Base-by-base conservation (phyloP, 495 filamentous ascomycete species). In the Penicillium turbatum region DNA sequence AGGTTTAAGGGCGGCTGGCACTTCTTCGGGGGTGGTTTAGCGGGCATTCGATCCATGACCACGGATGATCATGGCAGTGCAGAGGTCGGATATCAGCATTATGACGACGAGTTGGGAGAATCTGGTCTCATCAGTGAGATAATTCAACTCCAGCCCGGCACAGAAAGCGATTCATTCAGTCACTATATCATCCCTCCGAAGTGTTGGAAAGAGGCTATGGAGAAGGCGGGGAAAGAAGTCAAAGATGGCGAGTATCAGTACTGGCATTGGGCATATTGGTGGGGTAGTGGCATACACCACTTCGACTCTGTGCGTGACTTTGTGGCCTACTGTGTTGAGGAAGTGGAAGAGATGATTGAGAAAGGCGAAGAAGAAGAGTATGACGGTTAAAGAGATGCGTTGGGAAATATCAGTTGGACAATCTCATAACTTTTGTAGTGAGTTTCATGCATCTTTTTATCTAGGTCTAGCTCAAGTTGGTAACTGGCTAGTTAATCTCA, bases 191-290 rank as follows among this genome's bases (percentile, higher is more conserved):
- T 35, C 13, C 30, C 9, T 1, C 17, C 31, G 4, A 35, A 4
- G 8, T 17, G 2, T 15, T 47, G 44, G 44, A 35, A 35, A 13
- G 29, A 35, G 12, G 44, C 17, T 6, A 42, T 6, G 40, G 13
- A 15, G 13, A 12, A 11, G 13, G 6, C 40, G 3, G 40, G 40
- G 27, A 19, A 34, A 35, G 30, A 36, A 13, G 15, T 9, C 4
- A 34, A 47, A 36, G 44, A 47, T 15, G 32, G 32, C 17, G 32
- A 35, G 12, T 47, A 47, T 35, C 6, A 35, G 10, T 47, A 47
- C 44, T 47, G 31, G 44, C 17, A 47, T 34, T 47, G 44, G 44
- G 30, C 19, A 8, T n/a, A 11, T 47, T 47, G 44, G 44, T n/a
- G 5, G 31, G 44, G 12, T 3, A 26, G 44, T 19, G 32, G 11